Base-by-base conservation (phyloP, 164 flowering plant genomes). In the Kingdonia uniflora region DNA sequence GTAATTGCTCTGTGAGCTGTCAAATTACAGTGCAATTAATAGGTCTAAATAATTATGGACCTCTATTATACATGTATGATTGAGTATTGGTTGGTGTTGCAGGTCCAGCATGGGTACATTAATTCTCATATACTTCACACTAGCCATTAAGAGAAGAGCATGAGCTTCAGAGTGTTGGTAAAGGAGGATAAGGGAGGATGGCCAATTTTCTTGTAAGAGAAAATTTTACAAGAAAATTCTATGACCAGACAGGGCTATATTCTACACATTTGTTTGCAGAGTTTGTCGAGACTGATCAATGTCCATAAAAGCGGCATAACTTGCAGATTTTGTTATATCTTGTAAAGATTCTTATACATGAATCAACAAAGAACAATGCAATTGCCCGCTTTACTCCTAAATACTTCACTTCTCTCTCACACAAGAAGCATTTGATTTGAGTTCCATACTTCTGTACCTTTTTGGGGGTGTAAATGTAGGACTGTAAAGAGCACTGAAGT, bases 101-200 rank as follows among this genome's bases (percentile, higher is more conserved):
- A 70, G 74, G 65, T 70, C 74, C n/a, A 65, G 74, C 61, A 66
- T 70, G 65, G 74, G 74, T 29, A 65, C 74, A 51, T 20, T 70
- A 58, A 70, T 70, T 49, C 74, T 70, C 62, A 70, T 70, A 22
- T 70, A 70, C 59, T 70, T 70, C 67, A 70, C 74, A 15, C 67
- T 70, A 1, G 55, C 70, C 55, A 62, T 65, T 26, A 58, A 59
- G 25, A 70, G 61, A 42, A 61, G 33, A 14, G 22, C 14, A 7
- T 51, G 37, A 51, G 37, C 41, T 33, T 17, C 17, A 39, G 21
- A 51, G 41, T 15, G 15, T 12, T 29, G 23, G 54, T 14, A n/a
- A 33, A 7, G 54, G 14, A 19, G 22, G 39, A 51, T 14, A n/a
- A 33, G 19, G 54, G 14, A 19, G 22, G 39, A 51, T 51, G 39